A percentile compares a stretch with the other conserved stretches of the same genome.
Conservation (phyloP, 441 rosid genomes). For the Eruca vesicaria region DNA sequence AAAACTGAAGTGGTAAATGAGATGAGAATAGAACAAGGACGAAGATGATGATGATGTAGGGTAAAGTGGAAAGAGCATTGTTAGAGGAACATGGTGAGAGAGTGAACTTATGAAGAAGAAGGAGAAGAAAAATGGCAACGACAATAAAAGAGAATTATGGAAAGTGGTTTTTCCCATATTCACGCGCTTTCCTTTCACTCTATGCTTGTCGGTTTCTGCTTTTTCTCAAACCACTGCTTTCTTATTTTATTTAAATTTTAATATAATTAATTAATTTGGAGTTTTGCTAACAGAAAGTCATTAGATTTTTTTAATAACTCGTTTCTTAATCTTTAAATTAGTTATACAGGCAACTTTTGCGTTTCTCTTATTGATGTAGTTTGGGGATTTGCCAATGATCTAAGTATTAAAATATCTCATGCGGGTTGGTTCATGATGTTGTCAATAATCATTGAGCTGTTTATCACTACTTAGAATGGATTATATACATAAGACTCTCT, state of each 20-base stretch:
- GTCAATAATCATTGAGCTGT: neutral
- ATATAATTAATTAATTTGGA: neutral
- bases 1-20: neutral
- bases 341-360: neutral
- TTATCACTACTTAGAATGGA: neutral
- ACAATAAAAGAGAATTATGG: neutral
- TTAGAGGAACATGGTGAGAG: conserved; percentile 15
- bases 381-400: neutral
- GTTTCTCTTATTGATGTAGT: neutral
- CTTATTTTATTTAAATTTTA: neutral
- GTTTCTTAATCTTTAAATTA: neutral
- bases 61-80: conserved; percentile 9
- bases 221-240: conserved; percentile 13
- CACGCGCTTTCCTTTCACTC: conserved; percentile 35
- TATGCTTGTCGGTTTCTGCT: conserved; percentile 30
- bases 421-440: neutral
- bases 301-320: neutral
- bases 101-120: conserved; percentile 24
- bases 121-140: neutral
- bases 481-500: no score
- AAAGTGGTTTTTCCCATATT: neutral
- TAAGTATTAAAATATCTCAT: neutral
- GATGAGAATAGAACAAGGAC: neutral
- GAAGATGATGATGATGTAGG: neutral
- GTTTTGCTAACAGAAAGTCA: conserved; percentile 19